A percentile compares a stretch with the other conserved stretches of the same genome.
Conservation (phyloP, 2,329 filamentous ascomycete genomes). For the Aspergillus proliferans region DNA sequence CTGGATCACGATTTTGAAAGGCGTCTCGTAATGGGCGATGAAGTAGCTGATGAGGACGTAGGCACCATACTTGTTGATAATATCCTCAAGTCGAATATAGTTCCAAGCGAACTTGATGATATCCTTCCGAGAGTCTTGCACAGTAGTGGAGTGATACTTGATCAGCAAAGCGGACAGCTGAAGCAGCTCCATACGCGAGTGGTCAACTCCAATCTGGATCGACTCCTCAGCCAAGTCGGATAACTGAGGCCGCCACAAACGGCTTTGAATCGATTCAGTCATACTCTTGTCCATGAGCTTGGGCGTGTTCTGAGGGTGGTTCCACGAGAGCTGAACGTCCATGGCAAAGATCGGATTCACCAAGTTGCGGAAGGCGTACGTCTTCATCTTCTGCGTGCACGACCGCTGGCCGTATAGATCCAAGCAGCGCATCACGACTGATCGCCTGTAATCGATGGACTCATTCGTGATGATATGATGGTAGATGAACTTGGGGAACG, state of each 20-base stretch:
- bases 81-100: constrained; percentile 95
- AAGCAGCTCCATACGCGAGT: constrained; percentile 90
- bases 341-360: constrained; percentile 95
- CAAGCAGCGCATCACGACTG: constrained; percentile 74
- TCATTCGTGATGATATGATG: constrained; percentile 74
- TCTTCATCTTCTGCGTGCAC: constrained; percentile 82
- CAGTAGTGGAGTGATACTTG: constrained; percentile 83
- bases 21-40: constrained; percentile 93
- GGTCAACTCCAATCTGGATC: constrained; percentile 79
- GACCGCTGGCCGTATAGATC: constrained; percentile 76
- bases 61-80: constrained; percentile 97
- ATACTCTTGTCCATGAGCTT: constrained; percentile 79
- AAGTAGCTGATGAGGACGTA: constrained; percentile 98
- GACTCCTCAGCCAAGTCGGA: constrained; percentile 78
- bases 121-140: constrained; percentile 90
- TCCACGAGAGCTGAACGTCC: constrained; percentile 83
- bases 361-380: constrained; percentile 83
- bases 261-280: constrained; percentile 83
- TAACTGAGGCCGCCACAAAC: constrained; percentile 87
- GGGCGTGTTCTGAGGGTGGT: constrained; percentile 52
- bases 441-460: constrained; percentile 79
- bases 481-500: constrained; percentile 78
- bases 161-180: constrained; percentile 92
- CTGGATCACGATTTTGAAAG: constrained; percentile 89
- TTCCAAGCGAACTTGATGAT: constrained; percentile 99